Base-by-base conservation (phyloP, 2,329 filamentous ascomycete species). In the Podosphaera xanthii region DNA sequence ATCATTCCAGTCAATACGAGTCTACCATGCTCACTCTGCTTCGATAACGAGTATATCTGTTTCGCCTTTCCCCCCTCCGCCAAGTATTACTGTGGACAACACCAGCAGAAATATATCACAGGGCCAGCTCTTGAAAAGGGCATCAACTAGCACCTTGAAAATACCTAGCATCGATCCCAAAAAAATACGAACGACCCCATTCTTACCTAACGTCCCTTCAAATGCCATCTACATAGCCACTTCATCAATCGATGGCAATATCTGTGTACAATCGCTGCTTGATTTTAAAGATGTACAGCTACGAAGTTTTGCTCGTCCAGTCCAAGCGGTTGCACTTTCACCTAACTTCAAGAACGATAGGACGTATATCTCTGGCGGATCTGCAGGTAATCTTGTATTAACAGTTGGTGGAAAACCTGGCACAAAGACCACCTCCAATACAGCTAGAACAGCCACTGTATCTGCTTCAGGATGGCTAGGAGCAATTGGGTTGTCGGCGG, bases 171-270 rank as follows among this genome's bases (percentile, higher is more conserved):
- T 75, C 6, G 71, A 75, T 6, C 76, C 79, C 10, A 75, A 77
- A 60, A 75, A 72, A 59, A 35, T 22, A 22, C 35, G 36, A 31
- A 7, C 35, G 8, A 10, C 73, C 0, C 70, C 74, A 0, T 73
- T 76, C 0, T 74, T 95, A 1, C 82, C 86, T 0, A 81, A 83
- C 61, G 87, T 77, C 0, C 86, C 88, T 0, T 90, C 87, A 1
- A 97, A 96, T 66, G 84, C 90, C 59, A 94, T 98, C 48, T 87
- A 92, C 69, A 86, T 98, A 64, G 91, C 86, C 1, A 94, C 91
- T 0, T 88, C 92, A 0, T 97, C 92, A 0, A 87, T 94, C 68
- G 92, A 98, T 70, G 94, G 92, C 22, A 91, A 96, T 68, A 87
- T 98, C 12, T 97, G 92, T 66, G 81, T 98, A 0, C 84, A 89